These are phyloP conservation scores for Waltiozyma sp. DNA, from an alignment of 1,139 yeast genomes.

Conservation along the genomic window DNA sequence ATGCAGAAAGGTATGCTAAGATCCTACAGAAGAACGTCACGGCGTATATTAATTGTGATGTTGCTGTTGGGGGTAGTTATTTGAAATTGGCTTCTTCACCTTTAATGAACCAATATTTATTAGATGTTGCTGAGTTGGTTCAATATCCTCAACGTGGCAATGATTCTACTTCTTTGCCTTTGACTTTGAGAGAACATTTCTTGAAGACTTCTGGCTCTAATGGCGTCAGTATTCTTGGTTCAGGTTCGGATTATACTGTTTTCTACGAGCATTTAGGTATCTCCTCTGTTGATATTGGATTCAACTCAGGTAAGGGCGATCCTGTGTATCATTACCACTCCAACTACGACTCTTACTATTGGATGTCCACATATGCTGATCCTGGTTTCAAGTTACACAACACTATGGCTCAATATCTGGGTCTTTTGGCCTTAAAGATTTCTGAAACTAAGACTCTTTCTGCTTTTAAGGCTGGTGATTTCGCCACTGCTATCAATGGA, in stretches of 20 bases:
- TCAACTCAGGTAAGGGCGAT: slow-evolving; percentile 29
- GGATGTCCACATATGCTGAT: slow-evolving; percentile 54
- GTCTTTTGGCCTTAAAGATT: slow-evolving; percentile 35
- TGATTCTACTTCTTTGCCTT: slow-evolving; percentile 17
- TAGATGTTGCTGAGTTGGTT: slow-evolving; percentile 29
- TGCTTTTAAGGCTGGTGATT: slow-evolving; percentile 31
- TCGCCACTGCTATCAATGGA: slow-evolving; percentile 26
- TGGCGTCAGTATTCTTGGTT: slow-evolving; percentile 43
- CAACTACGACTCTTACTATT: slow-evolving; percentile 53
- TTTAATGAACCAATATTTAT: slow-evolving; percentile 31
- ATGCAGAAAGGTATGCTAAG: slow-evolving; percentile 45
- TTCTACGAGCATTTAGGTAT: slow-evolving; percentile 59
- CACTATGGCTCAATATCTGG: slow-evolving; percentile 39
- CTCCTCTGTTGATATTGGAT: slow-evolving; percentile 51
- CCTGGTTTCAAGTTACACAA: slow-evolving; percentile 48
- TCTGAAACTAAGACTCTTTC: slow-evolving; percentile 34
- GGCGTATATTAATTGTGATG: slow-evolving; percentile 56
- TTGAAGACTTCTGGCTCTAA: slow-evolving; percentile 20
- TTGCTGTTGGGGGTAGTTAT: slow-evolving; percentile 42
- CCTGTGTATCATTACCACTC: slow-evolving; percentile 62
- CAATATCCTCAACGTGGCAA: slow-evolving; percentile 34
- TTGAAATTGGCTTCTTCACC: slow-evolving; percentile 43
- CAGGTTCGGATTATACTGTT: slow-evolving; percentile 61
- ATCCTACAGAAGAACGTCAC: slow-evolving; percentile 34
- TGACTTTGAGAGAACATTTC: slow-evolving; percentile 51